Base-by-base conservation (phyloP, 495 filamentous ascomycete genomes). In the Neurospora sp. region DNA sequence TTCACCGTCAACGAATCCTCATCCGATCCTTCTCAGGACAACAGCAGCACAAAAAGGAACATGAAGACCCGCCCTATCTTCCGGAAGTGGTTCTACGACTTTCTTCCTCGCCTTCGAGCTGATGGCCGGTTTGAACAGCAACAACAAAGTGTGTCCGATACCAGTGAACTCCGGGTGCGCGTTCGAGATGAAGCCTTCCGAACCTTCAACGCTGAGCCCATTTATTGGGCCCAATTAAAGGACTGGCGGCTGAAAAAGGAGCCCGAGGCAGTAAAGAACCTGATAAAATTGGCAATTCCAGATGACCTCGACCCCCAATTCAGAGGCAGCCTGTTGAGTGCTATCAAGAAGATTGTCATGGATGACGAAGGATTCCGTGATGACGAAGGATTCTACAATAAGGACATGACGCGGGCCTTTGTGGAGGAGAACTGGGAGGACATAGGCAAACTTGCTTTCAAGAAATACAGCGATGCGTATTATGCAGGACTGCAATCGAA, bases 71-170 rank as follows among this genome's bases (percentile, higher is more conserved):
- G 89, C 1, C 79, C 82, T 0, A 75, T 88, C 14, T 90, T 86
- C 74, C 77, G 79, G 3, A 73, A 75, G 0, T 91, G 87, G 84
- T 74, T 89, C 47, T 80, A 87, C 7, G 87, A 89, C 45, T 90
- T 83, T 71, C 76, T 87, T n/a, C 86, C 86, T 0, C 69, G 72
- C 8, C 80, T 81, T 31, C 79, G 78, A n/a, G 80, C 75, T 27
- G 75, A 77, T 42, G 83, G 78, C 0, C 74, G 71, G 3, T 80
- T 79, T 70, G 27, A 61, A 5, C 27, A 16, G 22, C 53, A 61
- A 18, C 1, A 74, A 12, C 69, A 61, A 20, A 68, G 37, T 2
- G 70, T 75, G n/a, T 31, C 38, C 10, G 71, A 44, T 8, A 44
- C 74, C 37, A 27, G 35, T 4, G 68, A 76, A 14, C 47, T 72